Evolutionary conservation across 495 filamentous ascomycete genomes (phyloP), one percentile per base, ranked within the genome.

Genomic region (Aspergillus wentii): DNA sequence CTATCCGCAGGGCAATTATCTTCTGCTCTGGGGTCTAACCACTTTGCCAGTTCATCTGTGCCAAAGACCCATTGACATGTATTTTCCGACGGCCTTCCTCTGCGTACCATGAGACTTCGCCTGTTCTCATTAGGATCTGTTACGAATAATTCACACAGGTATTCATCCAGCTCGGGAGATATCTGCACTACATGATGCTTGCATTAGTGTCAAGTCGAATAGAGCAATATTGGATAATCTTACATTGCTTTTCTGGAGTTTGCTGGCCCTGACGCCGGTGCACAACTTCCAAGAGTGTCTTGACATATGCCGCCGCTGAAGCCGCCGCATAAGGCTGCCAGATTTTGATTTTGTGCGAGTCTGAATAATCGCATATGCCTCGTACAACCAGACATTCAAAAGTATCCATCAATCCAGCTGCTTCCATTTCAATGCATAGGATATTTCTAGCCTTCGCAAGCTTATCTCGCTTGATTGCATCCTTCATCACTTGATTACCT

Each of bases 371-470:
- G 38, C 49, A 63, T 16, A 64, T 57, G 10, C 61, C 61, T n/a
- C 54, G 42, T n/a, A 67, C 58, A 8, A 51, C 42, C 4, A 66
- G 51, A 33, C 51, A 66, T 27, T 43, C 54, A 3, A 57, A 25
- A 10, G 16, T 35, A 23, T 53, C 52, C 49, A 61, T 57, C 9
- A 72, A 21, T 2, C 68, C 70, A n/a, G 68, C 71, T 8, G 63
- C 57, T 41, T 75, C 68, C 60, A 69, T 74, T 35, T 72, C 67
- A 33, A 74, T 64, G 30, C 60, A 71, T 5, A 69, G 40, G n/a
- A 71, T 43, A 22, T 50, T n/a, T n/a, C n/a, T n/a, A n/a, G n/a
- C n/a, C n/a, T n/a, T n/a, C n/a, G n/a, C n/a, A n/a, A 67, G 30
- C 28, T 38, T 23, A 31, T 48, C 40, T 34, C 44, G 23, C 1